Base-by-base conservation (phyloP, 805 yeast species). In the Grigorovia transvaalensis region DNA sequence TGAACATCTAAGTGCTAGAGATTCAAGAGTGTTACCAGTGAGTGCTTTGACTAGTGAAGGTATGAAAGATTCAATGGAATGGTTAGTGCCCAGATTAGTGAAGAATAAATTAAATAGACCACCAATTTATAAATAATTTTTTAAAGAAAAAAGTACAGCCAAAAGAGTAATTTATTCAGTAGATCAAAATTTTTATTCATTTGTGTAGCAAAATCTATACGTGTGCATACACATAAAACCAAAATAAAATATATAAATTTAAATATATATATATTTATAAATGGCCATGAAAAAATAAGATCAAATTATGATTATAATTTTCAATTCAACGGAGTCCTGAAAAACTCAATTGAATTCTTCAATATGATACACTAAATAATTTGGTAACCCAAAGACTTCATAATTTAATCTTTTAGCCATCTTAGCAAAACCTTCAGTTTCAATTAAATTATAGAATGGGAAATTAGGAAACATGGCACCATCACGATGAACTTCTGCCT, bases 391-490 rank as follows among this genome's bases (percentile, higher is more conserved):
- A 65, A 75, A 84, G 20, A 90, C 89, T 60, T 84, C 86, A 69
- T 93, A 90, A 35, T 96, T 96, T 56, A 93, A 75, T 60, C 98
- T 76, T 69, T 89, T 88, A 45, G 96, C 96, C 98, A 93, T 93
- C 69, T 84, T 85, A n/a, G 93, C 97, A 70, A 93, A 93, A 17
- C 99, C 99, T 71, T 93, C 99, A 9, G 97, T 90, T 73, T 93
- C 99, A 57, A 93, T 89, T 68, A 93, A 76, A 68, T 93, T 96
- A 68, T 91, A 90, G 75, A 93, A 93, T 54, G 99, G 93, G 80
- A 93, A 93, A 48, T 95, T 87, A 17, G 99, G 99, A 80, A 93
- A 93, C 97, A 93, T 91, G 51, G 98, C 98, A 49, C 99, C 99
- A 68, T 93, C 99, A 67, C 99, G 79, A 70, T 93, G 99, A 50